Evolutionary conservation across 345 rosid species (phyloP), one percentile per base, ranked within the genome.

Genomic region (Capsella bursapastoris): DNA sequence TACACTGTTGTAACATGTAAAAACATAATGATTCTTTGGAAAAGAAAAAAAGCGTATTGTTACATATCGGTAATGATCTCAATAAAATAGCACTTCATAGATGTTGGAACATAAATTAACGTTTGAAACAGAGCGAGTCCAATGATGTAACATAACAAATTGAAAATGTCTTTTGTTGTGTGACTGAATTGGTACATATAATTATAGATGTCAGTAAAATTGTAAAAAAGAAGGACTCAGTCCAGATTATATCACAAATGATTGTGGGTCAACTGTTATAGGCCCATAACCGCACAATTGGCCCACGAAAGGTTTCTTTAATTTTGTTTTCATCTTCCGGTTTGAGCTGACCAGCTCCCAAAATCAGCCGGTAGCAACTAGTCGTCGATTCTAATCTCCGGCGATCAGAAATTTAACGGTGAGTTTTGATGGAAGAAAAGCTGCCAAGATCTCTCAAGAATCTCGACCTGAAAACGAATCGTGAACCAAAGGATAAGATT

Each of bases 381-480:
- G 16, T 66, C 7, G 12, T 44, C 51, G 64, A 34, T 49, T 53
- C n/a, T 16, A 16, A 16, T 31, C 7, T 4, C 80, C 67, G 67
- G 62, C 68, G 63, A 57, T 50, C 71, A n/a, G 37, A 29, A 63
- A 32, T 18, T 9, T 49, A 0, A 7, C 64, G 47, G 70, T 16
- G 16, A 31, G 2, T 9, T 53, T 55, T 15, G 62, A 87, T 88
- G 91, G 89, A 56, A 13, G 52, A 74, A 35, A 71, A 77, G 45
- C 48, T 86, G 5, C 43, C 78, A 16, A 31, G 40, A 47, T 82
- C 84, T 13, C 59, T 84, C 31, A 81, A 82, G 79, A 78, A 80
- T 38, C 86, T 87, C 11, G 80, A 82, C 67, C 69, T 85, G 74
- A 81, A 74, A 72, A 44, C 81, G 77, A 66, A 45, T 63, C 51